phyloP scores from a whole-genome alignment of 805 yeast species.

The Candida orba region DNA sequence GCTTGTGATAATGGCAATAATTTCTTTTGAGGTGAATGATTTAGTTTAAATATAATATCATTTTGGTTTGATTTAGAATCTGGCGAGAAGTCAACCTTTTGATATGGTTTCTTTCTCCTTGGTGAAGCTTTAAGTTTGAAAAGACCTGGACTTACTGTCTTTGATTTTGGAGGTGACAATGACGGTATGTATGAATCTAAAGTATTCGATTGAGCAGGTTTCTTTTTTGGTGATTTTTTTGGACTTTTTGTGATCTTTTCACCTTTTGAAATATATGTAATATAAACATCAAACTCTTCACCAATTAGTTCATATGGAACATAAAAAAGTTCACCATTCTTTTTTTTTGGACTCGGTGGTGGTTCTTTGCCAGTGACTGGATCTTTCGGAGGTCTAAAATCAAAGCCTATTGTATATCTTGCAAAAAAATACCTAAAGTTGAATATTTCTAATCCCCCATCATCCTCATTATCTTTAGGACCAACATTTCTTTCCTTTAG shows the following conservation, averaged over 20 bases:
- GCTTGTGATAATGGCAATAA: background rate
- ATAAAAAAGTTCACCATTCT: constrained; percentile 9
- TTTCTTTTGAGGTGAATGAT: constrained; percentile 2
- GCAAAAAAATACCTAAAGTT: constrained; percentile 1
- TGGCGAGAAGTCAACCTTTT: background rate
- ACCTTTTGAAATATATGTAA: background rate
- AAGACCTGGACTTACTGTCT: background rate
- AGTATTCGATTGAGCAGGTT: background rate
- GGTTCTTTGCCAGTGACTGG: background rate
- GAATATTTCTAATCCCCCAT: background rate
- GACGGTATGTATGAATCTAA: background rate
- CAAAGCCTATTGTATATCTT: constrained; percentile 1
- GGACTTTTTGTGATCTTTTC: background rate
- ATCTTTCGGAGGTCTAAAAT: constrained; percentile 1
- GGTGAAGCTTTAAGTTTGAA: background rate
- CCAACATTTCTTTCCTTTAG: background rate
- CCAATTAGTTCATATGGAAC: constrained; percentile 5
- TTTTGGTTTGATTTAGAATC: background rate
- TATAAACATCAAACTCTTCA: background rate
- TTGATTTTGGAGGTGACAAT: background rate
- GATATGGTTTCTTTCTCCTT: background rate
- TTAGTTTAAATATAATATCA: background rate
- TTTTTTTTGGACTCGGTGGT: constrained; percentile 3
- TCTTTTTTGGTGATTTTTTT: background rate
- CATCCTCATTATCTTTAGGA: background rate